Conservation (phyloP, 805 yeast species). For the Candida awuae region DNA sequence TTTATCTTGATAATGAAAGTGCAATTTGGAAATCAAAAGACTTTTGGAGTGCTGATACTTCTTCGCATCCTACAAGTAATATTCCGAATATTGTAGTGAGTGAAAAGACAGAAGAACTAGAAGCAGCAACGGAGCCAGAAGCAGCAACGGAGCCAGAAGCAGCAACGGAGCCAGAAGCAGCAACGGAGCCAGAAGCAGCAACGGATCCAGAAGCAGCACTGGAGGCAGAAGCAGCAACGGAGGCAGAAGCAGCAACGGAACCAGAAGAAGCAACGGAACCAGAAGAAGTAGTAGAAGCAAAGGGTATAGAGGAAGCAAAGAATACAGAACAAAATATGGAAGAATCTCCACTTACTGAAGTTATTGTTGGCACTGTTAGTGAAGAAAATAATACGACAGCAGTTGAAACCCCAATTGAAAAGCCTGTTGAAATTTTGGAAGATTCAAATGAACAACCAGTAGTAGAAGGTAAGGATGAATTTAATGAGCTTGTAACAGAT, state of each 20-base stretch:
- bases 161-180: neutral
- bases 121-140: neutral
- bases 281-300: no score
- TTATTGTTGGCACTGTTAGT: no score
- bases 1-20: constrained; percentile 52
- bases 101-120: neutral
- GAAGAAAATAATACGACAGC: neutral
- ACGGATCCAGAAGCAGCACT: constrained; percentile 2
- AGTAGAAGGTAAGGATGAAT: neutral
- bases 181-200: constrained; percentile 1
- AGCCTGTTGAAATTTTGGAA: constrained; percentile 3
- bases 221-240: constrained; percentile 11
- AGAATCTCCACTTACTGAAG: no score
- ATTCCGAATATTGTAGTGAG: constrained; percentile 1
- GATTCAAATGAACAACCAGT: neutral
- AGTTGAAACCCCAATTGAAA: constrained; percentile 2
- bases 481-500: no score
- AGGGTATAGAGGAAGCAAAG: no score
- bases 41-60: constrained; percentile 27
- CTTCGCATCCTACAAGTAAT: constrained; percentile 1
- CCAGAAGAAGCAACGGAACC: constrained; percentile 1
- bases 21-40: constrained; percentile 37
- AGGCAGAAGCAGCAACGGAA: constrained; percentile 8
- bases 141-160: constrained; percentile 6
- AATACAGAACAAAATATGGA: no score